Percentiles rank a stretch among this genome's conserved stretches.
phyloP scores from a whole-genome alignment of 163 green algal genomes.

The Volvox carteri region DNA sequence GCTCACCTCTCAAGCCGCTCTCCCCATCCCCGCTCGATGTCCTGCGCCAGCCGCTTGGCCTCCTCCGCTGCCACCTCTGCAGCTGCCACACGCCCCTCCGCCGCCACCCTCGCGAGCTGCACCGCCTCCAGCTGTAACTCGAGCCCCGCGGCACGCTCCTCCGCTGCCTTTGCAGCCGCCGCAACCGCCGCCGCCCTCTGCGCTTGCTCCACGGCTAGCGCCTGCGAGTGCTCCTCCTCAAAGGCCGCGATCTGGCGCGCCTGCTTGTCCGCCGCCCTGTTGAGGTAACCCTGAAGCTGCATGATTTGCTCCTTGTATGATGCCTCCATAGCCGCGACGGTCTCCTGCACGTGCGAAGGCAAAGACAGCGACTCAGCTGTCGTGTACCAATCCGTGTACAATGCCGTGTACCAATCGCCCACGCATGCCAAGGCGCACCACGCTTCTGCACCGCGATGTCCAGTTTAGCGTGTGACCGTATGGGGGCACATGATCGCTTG shows the following conservation, averaged over 20 bases:
- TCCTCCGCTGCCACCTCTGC: constrained; percentile 19
- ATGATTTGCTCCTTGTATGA: constrained; percentile 13
- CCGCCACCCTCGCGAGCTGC: not conserved
- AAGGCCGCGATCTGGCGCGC: constrained; percentile 1
- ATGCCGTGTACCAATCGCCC: too few species aligned
- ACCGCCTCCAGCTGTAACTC: constrained; percentile 32
- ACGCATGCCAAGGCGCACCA: too few species aligned
- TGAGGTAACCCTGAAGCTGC: constrained; percentile 23
- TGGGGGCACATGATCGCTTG: too few species aligned
- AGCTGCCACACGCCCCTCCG: constrained; percentile 17
- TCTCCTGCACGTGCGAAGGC: not conserved
- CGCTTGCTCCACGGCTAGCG: not conserved
- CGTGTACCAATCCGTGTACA: too few species aligned
- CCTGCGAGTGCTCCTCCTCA: constrained; percentile 35
- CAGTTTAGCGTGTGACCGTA: too few species aligned
- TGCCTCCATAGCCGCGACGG: constrained; percentile 16
- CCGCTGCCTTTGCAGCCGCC: constrained; percentile 3
- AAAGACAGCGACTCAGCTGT: too few species aligned
- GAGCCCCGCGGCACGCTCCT: constrained; percentile 5
- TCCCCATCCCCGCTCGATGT: constrained; percentile 43
- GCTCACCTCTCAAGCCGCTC: constrained; percentile 51
- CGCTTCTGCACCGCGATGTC: too few species aligned
- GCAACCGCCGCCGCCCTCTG: constrained; percentile 13
- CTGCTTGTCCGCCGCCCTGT: constrained; percentile 30
- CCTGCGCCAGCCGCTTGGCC: constrained; percentile 22